A percentile compares a stretch with the other conserved stretches of the same genome.
Evolutionary conservation across 768 basidiomycete genomes (phyloP).

Genomic region (Podaxis rugospora): DNA sequence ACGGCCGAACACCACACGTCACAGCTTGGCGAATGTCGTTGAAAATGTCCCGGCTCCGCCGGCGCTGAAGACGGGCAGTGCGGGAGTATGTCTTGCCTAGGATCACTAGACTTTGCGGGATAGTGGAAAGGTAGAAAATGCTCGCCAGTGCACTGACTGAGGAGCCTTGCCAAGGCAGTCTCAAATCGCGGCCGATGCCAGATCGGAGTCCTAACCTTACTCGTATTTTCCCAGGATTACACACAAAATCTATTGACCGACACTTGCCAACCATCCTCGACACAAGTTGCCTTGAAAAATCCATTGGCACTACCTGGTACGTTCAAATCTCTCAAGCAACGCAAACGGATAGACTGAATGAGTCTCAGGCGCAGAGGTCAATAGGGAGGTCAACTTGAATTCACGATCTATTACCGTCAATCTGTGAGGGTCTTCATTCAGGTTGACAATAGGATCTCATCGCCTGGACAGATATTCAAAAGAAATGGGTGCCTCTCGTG

Average conservation of each 20-base stretch:
- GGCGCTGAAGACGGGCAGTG: background rate
- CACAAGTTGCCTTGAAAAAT: conserved; percentile 84
- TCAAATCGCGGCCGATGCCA: conserved; percentile 19
- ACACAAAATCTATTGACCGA: conserved; percentile 27
- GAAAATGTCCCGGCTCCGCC: background rate
- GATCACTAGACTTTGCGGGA: background rate
- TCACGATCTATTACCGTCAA: conserved; percentile 18
- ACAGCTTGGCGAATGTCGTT: background rate
- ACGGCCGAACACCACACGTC: conserved; percentile 14
- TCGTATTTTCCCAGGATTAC: conserved; percentile 27
- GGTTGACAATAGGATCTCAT: background rate
- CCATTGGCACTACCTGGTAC: conserved; percentile 82
- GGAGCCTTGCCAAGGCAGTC: background rate
- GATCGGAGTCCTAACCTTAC: conserved; percentile 28
- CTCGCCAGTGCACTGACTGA: conserved; percentile 1
- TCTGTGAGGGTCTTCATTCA: conserved; percentile 14
- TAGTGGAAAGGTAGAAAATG: background rate
- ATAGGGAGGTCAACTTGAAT: conserved; percentile 78
- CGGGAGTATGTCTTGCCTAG: background rate
- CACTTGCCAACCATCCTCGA: conserved; percentile 22
- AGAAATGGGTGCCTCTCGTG: conserved; percentile 88
- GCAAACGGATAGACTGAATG: background rate
- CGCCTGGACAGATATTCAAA: conserved; percentile 24
- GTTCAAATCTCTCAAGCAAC: conserved; percentile 15
- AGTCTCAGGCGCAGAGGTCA: conserved; percentile 64